A percentile compares a stretch with the other conserved stretches of the same genome.
Conservation (phyloP, 371 early-diverging fungal species). For the Mortierella sp. region DNA sequence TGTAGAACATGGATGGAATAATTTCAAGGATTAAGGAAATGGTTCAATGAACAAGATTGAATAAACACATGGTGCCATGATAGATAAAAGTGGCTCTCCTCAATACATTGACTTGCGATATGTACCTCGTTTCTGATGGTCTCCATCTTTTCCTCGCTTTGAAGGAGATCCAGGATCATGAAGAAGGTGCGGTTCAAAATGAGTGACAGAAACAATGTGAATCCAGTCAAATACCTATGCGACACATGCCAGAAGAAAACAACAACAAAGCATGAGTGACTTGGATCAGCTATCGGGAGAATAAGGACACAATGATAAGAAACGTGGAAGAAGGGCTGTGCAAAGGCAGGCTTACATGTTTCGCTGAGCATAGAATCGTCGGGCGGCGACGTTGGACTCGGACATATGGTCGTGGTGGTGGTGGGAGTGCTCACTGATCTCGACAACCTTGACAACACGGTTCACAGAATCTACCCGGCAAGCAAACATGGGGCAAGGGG, state of each 20-base stretch:
- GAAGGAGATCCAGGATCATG: conserved; percentile 77
- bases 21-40: too few species aligned
- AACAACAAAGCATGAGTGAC: neutral
- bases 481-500: neutral
- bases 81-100: too few species aligned
- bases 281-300: neutral
- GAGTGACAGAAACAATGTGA: conserved; percentile 90
- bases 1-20: neutral
- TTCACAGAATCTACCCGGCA: conserved; percentile 73
- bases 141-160: conserved; percentile 78
- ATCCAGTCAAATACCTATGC: conserved; percentile 84
- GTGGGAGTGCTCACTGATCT: conserved; percentile 60
- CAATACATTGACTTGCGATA: neutral
- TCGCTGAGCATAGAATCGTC: conserved; percentile 91
- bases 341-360: conserved; percentile 72
- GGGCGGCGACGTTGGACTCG: conserved; percentile 76
- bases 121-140: conserved; percentile 64
- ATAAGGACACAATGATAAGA: neutral
- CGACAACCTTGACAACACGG: conserved; percentile 74
- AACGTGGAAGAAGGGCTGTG: neutral
- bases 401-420: conserved; percentile 54
- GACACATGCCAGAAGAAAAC: neutral
- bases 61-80: too few species aligned
- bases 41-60: neutral
- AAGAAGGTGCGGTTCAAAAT: conserved; percentile 85